These are phyloP conservation scores for Bromus sterilis DNA, from an alignment of 176 grass and related monocot genomes.

Conservation along the genomic window DNA sequence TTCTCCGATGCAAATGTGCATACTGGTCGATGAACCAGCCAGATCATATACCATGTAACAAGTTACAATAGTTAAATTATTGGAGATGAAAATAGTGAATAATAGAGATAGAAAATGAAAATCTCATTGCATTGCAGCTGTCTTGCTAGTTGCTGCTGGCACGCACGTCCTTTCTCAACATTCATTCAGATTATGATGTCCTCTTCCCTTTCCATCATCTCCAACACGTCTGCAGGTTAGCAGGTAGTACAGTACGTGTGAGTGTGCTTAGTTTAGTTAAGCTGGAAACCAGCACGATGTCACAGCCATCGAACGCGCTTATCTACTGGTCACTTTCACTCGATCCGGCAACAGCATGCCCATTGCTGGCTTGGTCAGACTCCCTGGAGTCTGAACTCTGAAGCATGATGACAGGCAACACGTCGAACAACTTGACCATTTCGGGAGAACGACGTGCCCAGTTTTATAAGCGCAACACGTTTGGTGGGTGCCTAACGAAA, in stretches of 20 bases:
- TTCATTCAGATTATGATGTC: neutral
- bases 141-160: neutral
- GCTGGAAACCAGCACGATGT: neutral
- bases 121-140: neutral
- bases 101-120: neutral
- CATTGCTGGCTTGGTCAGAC: neutral
- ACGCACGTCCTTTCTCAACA: neutral
- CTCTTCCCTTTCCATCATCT: neutral
- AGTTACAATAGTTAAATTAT: neutral
- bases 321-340: neutral
- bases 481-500: neutral
- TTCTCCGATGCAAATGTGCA: slow-evolving; percentile 16
- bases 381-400: neutral
- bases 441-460: slow-evolving; percentile 4
- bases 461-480: neutral
- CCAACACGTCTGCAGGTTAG: neutral
- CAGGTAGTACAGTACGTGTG: no score
- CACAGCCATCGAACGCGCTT: neutral
- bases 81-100: neutral
- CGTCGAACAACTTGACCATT: slow-evolving; percentile 18
- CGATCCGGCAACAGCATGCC: neutral
- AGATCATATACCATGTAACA: neutral
- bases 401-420: slow-evolving; percentile 16
- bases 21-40: neutral
- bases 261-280: neutral